Conservation (phyloP, 2,329 filamentous ascomycete genomes). For the Clarireedia hainanense region DNA sequence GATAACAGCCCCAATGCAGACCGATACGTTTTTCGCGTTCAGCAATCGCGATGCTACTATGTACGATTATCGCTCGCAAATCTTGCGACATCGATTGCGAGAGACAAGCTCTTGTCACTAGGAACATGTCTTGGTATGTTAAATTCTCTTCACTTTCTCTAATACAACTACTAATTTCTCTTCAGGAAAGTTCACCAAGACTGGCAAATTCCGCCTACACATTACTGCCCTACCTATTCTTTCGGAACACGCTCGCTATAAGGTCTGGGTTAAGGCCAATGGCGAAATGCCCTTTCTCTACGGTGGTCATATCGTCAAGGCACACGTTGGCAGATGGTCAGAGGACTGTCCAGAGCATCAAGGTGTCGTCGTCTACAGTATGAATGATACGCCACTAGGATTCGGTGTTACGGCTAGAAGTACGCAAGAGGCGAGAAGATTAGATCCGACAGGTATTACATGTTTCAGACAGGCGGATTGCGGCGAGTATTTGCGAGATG, state of each 20-base stretch:
- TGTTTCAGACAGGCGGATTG: constrained; percentile 90
- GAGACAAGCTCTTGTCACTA: constrained; percentile 76
- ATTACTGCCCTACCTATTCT: constrained; percentile 83
- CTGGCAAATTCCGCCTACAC: constrained; percentile 89
- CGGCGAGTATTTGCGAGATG: constrained; percentile 88
- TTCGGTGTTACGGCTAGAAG: constrained; percentile 89
- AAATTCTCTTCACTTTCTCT: neutral
- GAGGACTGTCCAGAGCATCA: constrained; percentile 92
- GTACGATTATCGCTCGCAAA: constrained; percentile 85
- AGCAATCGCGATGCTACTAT: constrained; percentile 83
- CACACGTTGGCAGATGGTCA: constrained; percentile 69
- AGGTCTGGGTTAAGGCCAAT: constrained; percentile 94
- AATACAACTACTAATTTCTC: constrained; percentile 9
- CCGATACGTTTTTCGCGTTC: constrained; percentile 78
- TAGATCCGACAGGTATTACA: constrained; percentile 86
- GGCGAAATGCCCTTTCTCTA: constrained; percentile 98
- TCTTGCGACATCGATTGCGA: constrained; percentile 75
- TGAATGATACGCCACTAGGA: constrained; percentile 89
- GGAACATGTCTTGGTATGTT: constrained; percentile 68
- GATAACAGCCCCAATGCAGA: constrained; percentile 61
- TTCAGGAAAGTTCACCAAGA: constrained; percentile 87
- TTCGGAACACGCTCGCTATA: constrained; percentile 85
- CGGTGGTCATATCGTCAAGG: constrained; percentile 81
- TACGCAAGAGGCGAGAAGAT: constrained; percentile 70
- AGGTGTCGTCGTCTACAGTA: constrained; percentile 81